Base-by-base conservation (phyloP, 2,329 filamentous ascomycete species). In the Xylaria digitata region DNA sequence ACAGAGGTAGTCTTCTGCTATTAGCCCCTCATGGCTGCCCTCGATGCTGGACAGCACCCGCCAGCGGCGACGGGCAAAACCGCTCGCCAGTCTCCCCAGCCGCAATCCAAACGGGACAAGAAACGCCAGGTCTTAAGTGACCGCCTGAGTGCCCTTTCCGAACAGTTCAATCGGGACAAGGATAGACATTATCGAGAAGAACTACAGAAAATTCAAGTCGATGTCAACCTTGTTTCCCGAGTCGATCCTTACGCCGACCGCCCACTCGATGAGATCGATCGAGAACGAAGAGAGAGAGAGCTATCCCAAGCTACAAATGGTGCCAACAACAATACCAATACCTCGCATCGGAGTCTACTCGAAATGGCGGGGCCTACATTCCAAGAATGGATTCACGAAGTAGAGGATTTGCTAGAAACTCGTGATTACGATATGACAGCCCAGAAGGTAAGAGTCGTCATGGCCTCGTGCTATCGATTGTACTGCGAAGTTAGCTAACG, bases 181-280 rank as follows among this genome's bases (percentile, higher is more conserved):
- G 93, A 97, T 78, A 84, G 87, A 69, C 90, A 93, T 74, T 98
- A 97, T 79, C 89, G 94, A 69, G 92, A 96, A 71, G 93, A 97
- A 80, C 86, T 97, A 1, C 91, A 96, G 75, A 93, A 93, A 72
- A 89, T 97, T n/a, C 94, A 97, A 80, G 65, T 72, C 58, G 70
- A 72, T 40, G 67, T 72, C 13, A 72, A 67, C 61, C 70, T 72
- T 26, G 70, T 72, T 40, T 69, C 67, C 40, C 69, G 67, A 49
- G 67, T 72, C 50, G 69, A 72, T 48, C 66, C 70, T 11, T 72
- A 74, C 78, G 84, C 86, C 59, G 81, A 82, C 54, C 78, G 80
- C 21, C 81, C 82, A 1, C 78, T 82, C 2, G 83, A 85, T 70
- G 76, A 75, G 45, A 80, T 82, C 45, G 80, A 82, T 45, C 80